A percentile compares a stretch with the other conserved stretches of the same genome.
Evolutionary conservation across 306 rosid genomes (phyloP).

Genomic region (Pueraria montana): DNA sequence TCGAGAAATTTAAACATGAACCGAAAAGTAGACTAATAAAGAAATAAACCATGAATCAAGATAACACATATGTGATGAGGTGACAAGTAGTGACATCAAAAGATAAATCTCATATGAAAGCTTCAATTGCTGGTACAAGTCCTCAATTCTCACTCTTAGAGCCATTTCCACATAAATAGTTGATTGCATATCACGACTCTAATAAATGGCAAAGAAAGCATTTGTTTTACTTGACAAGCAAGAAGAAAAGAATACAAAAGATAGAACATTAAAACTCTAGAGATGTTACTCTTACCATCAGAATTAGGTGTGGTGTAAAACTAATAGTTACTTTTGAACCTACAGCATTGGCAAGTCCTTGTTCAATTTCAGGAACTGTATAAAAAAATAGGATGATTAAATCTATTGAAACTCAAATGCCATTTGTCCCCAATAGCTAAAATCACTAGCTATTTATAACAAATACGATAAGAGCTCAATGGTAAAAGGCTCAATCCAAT

Average conservation of each 20-base stretch:
- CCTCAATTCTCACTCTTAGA: constrained; percentile 74
- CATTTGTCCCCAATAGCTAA: constrained; percentile 5
- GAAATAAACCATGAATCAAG: constrained; percentile 13
- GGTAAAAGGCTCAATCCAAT: background rate
- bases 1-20: no score
- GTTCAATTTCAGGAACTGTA: constrained; percentile 95
- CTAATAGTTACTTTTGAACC: constrained; percentile 79
- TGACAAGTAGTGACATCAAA: constrained; percentile 36
- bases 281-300: constrained; percentile 70
- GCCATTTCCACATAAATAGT: constrained; percentile 94
- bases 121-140: constrained; percentile 74
- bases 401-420: constrained; percentile 19
- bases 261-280: constrained; percentile 6
- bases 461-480: background rate
- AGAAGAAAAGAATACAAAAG: constrained; percentile 25
- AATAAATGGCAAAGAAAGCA: constrained; percentile 38
- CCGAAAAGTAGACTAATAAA: constrained; percentile 21
- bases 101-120: constrained; percentile 72
- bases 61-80: constrained; percentile 19
- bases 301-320: constrained; percentile 95
- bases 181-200: constrained; percentile 98
- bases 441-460: constrained; percentile 6
- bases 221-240: constrained; percentile 13
- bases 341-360: constrained; percentile 88
- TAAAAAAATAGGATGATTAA: constrained; percentile 43